Conservation (phyloP, 495 filamentous ascomycete species). For the Clohesyomyces aquaticus region DNA sequence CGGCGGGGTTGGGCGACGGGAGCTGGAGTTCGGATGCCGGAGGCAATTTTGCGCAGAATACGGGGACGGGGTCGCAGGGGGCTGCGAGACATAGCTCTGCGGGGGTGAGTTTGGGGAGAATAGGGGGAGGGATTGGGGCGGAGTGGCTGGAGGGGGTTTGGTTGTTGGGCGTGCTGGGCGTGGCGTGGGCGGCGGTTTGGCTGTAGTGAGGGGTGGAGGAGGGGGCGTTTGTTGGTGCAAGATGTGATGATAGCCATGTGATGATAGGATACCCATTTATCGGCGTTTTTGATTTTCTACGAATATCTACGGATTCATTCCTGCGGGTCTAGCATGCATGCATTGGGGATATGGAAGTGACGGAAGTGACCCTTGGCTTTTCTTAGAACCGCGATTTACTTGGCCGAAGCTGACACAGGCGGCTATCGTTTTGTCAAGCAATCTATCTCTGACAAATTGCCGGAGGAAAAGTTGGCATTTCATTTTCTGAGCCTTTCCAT, state of each 20-base stretch:
- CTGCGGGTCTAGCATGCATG: background rate
- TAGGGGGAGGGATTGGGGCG: background rate
- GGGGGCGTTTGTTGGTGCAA: no score
- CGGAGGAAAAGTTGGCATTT: no score
- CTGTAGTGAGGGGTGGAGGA: background rate
- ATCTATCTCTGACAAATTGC: no score
- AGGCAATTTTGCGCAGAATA: background rate
- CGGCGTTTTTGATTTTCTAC: conserved; percentile 17
- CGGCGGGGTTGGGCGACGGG: conserved; percentile 1
- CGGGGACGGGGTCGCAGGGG: no score
- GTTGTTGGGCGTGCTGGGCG: conserved; percentile 14
- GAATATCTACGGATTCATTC: background rate
- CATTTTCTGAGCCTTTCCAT: no score
- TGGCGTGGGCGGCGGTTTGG: conserved; percentile 26
- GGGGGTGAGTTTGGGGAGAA: background rate
- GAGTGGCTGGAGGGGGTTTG: conserved; percentile 13
- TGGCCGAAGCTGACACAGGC: no score
- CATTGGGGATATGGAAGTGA: no score
- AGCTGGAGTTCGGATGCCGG: background rate
- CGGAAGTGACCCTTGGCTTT: no score
- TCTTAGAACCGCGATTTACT: no score
- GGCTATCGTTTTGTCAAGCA: no score
- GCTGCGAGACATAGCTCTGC: background rate
- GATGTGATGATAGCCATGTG: conserved; percentile 25
- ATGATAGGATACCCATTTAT: conserved; percentile 31